Conservation (phyloP, 108 stramenopile genomes). For the Skeletonema marinoi region DNA sequence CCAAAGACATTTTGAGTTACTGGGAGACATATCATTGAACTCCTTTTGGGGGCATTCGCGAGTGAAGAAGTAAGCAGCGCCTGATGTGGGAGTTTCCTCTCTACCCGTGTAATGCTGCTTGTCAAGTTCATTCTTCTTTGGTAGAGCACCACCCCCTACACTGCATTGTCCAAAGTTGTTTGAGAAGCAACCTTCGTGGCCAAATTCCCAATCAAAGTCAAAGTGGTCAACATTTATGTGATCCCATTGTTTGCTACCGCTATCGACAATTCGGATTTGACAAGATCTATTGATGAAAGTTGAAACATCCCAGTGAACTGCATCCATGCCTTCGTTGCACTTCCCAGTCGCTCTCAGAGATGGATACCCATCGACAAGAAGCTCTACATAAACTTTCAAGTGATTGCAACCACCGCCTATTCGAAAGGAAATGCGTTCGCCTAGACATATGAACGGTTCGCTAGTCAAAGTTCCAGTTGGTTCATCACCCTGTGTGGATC, state of each 20-base stretch:
- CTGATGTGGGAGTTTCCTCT: constrained; percentile 56
- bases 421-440: constrained; percentile 60
- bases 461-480: constrained; percentile 73
- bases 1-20: constrained; percentile 61
- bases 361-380: constrained; percentile 75
- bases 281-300: constrained; percentile 55
- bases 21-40: constrained; percentile 20
- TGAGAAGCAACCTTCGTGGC: constrained; percentile 16
- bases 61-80: constrained; percentile 72
- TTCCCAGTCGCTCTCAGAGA: constrained; percentile 70
- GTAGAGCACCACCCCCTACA: constrained; percentile 25
- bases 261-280: constrained; percentile 66
- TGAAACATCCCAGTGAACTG: constrained; percentile 58
- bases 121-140: constrained; percentile 5
- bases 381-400: constrained; percentile 69
- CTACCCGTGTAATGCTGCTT: constrained; percentile 38
- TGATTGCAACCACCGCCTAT: constrained; percentile 86
- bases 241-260: constrained; percentile 49
- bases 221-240: constrained; percentile 65
- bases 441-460: constrained; percentile 65
- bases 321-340: constrained; percentile 69
- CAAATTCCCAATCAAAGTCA: constrained; percentile 59
- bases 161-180: constrained; percentile 39
- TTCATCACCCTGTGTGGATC: constrained; percentile 64
- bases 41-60: constrained; percentile 34